These are phyloP conservation scores for Coniferiporia weirii DNA, from an alignment of 1,284 basidiomycete genomes.

Conservation along the genomic window DNA sequence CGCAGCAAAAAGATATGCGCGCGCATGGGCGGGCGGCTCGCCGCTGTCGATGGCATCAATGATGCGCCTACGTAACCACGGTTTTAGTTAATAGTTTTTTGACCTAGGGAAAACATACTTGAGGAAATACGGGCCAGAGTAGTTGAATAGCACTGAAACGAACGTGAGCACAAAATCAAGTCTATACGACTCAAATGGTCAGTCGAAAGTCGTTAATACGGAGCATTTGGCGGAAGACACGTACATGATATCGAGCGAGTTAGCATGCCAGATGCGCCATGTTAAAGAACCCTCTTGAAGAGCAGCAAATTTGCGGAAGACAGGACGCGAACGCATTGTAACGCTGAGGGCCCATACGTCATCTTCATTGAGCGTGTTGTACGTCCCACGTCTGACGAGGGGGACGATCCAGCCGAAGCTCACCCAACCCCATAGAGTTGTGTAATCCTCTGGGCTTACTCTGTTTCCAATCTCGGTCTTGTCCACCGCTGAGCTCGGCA, in stretches of 20 bases:
- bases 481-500: conserved; percentile 46
- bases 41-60: conserved; percentile 22
- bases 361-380: conserved; percentile 56
- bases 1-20: conserved; percentile 69
- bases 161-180: conserved; percentile 65
- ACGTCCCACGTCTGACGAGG: conserved; percentile 54
- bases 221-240: conserved; percentile 17
- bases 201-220: not conserved
- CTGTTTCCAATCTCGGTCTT: conserved; percentile 46
- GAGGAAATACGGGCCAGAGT: conserved; percentile 63
- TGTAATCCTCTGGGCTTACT: conserved; percentile 72
- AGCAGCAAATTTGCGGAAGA: conserved; percentile 55
- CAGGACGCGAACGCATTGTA: conserved; percentile 58
- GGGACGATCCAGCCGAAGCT: conserved; percentile 77
- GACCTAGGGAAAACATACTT: conserved; percentile 33
- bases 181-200: conserved; percentile 18
- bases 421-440: conserved; percentile 71
- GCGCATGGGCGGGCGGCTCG: conserved; percentile 41
- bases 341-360: conserved; percentile 73
- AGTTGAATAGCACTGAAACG: conserved; percentile 63
- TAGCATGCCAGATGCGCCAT: conserved; percentile 58
- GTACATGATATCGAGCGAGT: conserved; percentile 65
- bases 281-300: conserved; percentile 46
- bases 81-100: not conserved
- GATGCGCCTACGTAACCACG: conserved; percentile 1